These are phyloP conservation scores for Dinochytrium kinnereticum DNA, from an alignment of 371 early-diverging fungal genomes.

Conservation along the genomic window DNA sequence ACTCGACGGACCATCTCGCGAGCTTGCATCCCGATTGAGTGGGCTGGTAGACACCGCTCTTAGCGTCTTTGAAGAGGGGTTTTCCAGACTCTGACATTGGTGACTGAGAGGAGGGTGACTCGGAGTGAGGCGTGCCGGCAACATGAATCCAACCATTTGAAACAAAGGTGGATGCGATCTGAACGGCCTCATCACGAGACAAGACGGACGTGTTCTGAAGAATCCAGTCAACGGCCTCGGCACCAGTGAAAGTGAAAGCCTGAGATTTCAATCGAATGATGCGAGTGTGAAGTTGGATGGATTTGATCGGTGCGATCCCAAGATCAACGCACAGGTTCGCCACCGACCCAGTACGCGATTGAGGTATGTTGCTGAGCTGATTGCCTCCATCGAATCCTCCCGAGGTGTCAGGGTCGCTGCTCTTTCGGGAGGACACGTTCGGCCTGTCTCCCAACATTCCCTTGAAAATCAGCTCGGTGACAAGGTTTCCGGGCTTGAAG, in stretches of 20 bases:
- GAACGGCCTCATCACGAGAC: slow-evolving; percentile 66
- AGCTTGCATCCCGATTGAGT: slow-evolving; percentile 58
- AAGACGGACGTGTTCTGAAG: slow-evolving; percentile 64
- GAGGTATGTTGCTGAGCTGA: too few relatives aligned
- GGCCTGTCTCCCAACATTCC: slow-evolving; percentile 21
- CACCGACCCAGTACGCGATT: slow-evolving; percentile 16
- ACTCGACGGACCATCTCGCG: slow-evolving; percentile 56
- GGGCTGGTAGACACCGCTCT: slow-evolving; percentile 62
- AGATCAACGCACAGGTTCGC: background rate
- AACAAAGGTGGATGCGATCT: slow-evolving; percentile 61
- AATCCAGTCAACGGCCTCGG: slow-evolving; percentile 60
- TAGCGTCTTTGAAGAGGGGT: slow-evolving; percentile 48
- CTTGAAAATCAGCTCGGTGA: slow-evolving; percentile 13
- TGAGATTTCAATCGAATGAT: slow-evolving; percentile 27
- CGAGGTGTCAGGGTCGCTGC: slow-evolving; percentile 1
- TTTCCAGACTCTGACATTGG: background rate
- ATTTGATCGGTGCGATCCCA: slow-evolving; percentile 2
- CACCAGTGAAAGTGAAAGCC: slow-evolving; percentile 36
- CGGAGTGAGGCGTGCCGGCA: background rate
- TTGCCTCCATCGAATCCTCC: background rate
- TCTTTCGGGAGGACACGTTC: background rate
- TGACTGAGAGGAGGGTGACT: slow-evolving; percentile 2
- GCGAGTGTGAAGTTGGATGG: slow-evolving; percentile 34
- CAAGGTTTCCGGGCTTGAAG: background rate
- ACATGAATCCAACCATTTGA: slow-evolving; percentile 56